phyloP scores from a whole-genome alignment of 352 stramenopile species.

The Pythium grandisporangium region DNA sequence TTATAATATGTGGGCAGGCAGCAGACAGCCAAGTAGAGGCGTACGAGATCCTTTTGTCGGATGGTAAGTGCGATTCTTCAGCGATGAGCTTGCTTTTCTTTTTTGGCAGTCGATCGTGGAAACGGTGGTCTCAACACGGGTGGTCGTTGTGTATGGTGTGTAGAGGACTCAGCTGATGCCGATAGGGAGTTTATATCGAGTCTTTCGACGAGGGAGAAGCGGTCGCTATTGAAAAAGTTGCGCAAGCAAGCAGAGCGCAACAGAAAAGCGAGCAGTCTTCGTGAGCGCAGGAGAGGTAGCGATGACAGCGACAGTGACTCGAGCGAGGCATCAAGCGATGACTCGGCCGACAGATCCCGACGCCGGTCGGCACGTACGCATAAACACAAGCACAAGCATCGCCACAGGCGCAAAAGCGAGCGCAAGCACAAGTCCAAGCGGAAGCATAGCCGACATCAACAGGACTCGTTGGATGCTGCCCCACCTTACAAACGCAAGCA shows the following conservation, averaged over 20 bases:
- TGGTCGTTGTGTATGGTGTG: conserved; percentile 3
- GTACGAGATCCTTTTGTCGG: conserved; percentile 62
- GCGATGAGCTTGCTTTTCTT: not conserved
- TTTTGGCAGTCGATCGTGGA: no score
- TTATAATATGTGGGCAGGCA: no score
- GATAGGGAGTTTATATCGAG: conserved; percentile 42
- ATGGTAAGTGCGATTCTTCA: conserved; percentile 15
- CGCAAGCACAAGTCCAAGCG: no score
- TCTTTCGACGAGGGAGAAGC: conserved; percentile 66
- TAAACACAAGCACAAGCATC: no score
- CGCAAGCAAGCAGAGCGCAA: conserved; percentile 15
- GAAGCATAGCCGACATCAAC: no score
- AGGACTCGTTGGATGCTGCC: no score
- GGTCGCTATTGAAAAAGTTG: conserved; percentile 43
- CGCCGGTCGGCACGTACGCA: no score
- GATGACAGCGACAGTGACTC: conserved; percentile 3
- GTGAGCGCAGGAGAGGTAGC: not conserved
- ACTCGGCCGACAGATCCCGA: no score
- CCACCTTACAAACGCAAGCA: no score
- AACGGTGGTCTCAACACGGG: not conserved
- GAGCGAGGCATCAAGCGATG: no score
- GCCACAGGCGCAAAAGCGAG: no score
- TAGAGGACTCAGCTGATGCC: conserved; percentile 16
- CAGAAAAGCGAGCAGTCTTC: conserved; percentile 3
- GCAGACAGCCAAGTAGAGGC: conserved; percentile 13